Conservation (phyloP, 352 stramenopile genomes). For the Pythium aristosporum region DNA sequence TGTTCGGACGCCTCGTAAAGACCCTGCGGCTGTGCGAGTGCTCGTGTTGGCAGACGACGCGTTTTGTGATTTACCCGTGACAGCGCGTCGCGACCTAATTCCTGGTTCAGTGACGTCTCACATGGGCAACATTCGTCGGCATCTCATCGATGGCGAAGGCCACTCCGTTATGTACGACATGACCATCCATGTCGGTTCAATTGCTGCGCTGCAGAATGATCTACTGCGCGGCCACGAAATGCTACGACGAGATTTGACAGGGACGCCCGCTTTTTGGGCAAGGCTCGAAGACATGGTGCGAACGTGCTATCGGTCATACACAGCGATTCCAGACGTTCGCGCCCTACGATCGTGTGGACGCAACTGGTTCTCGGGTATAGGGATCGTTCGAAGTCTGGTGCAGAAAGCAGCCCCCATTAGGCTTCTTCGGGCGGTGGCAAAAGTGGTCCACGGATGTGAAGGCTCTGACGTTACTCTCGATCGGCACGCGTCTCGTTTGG, state of each 20-base stretch:
- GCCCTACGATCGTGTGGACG: conserved; percentile 36
- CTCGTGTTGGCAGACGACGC: conserved; percentile 8
- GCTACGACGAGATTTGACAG: neutral
- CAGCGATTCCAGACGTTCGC: conserved; percentile 34
- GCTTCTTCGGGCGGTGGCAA: conserved; percentile 31
- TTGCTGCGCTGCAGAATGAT: conserved; percentile 32
- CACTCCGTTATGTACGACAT: conserved; percentile 18
- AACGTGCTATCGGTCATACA: conserved; percentile 42
- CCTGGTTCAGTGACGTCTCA: neutral
- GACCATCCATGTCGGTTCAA: conserved; percentile 19
- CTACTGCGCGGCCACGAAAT: conserved; percentile 25
- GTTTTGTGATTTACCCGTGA: conserved; percentile 9
- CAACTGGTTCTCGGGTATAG: conserved; percentile 47
- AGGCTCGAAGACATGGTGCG: conserved; percentile 31
- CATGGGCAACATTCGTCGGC: conserved; percentile 9
- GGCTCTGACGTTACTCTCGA: neutral
- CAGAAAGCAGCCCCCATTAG: conserved; percentile 29
- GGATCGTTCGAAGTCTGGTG: conserved; percentile 36
- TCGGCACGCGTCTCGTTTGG: neutral
- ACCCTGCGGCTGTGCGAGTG: conserved; percentile 10
- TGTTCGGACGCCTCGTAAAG: conserved; percentile 1
- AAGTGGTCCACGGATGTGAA: conserved; percentile 47
- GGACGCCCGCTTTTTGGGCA: conserved; percentile 5
- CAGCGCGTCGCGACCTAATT: neutral
- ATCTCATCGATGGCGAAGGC: neutral